These are phyloP conservation scores for Verticillium zaregamsianum DNA, from an alignment of 2,329 filamentous ascomycete genomes.

Conservation along the genomic window DNA sequence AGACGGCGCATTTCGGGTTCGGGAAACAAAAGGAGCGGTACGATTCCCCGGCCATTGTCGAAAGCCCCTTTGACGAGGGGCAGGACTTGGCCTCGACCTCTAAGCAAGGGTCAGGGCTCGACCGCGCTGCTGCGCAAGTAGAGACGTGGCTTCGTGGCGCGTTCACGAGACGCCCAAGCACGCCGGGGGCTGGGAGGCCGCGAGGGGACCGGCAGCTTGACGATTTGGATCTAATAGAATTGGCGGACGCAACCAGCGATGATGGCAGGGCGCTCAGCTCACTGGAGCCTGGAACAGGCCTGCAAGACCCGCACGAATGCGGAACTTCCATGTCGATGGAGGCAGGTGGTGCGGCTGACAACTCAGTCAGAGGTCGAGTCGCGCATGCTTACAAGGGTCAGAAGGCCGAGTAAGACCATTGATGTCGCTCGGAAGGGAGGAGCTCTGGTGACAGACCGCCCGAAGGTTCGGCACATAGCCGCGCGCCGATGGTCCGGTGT, in stretches of 20 bases:
- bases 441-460: background rate
- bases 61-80: constrained; percentile 46
- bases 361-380: background rate
- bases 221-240: constrained; percentile 65
- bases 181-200: constrained; percentile 16
- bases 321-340: background rate
- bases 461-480: background rate
- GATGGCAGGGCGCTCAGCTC: constrained; percentile 36
- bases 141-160: constrained; percentile 89
- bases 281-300: constrained; percentile 1
- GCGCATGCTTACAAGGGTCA: background rate
- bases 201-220: constrained; percentile 29
- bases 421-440: background rate
- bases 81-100: constrained; percentile 34
- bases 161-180: constrained; percentile 57
- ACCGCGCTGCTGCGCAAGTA: constrained; percentile 81
- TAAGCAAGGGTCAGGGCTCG: constrained; percentile 56
- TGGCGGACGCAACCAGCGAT: constrained; percentile 58
- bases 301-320: constrained; percentile 3
- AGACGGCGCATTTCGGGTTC: constrained; percentile 56
- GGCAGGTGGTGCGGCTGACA: background rate
- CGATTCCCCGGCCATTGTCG: constrained; percentile 35
- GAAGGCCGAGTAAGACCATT: background rate
- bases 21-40: constrained; percentile 11
- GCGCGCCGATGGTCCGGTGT: background rate